Base-by-base conservation (phyloP, 2,329 filamentous ascomycete genomes). In the Botrytis medusae region DNA sequence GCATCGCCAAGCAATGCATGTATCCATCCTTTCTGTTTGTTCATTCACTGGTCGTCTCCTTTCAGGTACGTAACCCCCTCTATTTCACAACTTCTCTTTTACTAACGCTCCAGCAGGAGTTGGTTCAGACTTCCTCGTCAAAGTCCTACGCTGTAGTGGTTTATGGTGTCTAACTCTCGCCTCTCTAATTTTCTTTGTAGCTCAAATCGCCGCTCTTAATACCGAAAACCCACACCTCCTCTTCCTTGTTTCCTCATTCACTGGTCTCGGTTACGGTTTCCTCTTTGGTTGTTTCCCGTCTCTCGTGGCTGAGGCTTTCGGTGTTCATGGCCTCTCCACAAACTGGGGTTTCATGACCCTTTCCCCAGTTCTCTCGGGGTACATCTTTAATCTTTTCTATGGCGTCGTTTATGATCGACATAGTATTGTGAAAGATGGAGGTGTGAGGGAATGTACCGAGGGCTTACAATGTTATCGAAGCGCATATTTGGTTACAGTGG, bases 291-390 rank as follows among this genome's bases (percentile, higher is more conserved):
- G 97, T 32, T 97, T 93, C 82, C 96, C 96, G 0, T 95, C 94
- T 20, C 90, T 98, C 29, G 89, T 93, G 16, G 94, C 95, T 10
- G 95, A 98, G 81, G 91, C 92, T 0, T 99, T 99, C 81, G 96
- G 96, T 12, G 92, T 98, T 40, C 88, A 91, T 74, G 95, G 95
- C 1, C 86, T 99, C 64, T 94, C 92, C 72, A 93, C 97, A 80
- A 99, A 98, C 80, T 99, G 96, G 95, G 96, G 96, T 22, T 92
- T 92, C 78, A 97, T 99, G 90, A 98, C 94, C 0, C 85, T 98
- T 65, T 92, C 93, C 4, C 95, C 95, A 0, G 93, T 97, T 4
- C 83, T 97, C 42, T 94, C 91, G 14, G 95, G 94, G 68, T 97
- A 98, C 78, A 82, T 97, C 34, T 98, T 97, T 86, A 99, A 98